A percentile compares a stretch with the other conserved stretches of the same genome.
phyloP scores from a whole-genome alignment of 257 asterid genomes.

The Euphrasia confusa region DNA sequence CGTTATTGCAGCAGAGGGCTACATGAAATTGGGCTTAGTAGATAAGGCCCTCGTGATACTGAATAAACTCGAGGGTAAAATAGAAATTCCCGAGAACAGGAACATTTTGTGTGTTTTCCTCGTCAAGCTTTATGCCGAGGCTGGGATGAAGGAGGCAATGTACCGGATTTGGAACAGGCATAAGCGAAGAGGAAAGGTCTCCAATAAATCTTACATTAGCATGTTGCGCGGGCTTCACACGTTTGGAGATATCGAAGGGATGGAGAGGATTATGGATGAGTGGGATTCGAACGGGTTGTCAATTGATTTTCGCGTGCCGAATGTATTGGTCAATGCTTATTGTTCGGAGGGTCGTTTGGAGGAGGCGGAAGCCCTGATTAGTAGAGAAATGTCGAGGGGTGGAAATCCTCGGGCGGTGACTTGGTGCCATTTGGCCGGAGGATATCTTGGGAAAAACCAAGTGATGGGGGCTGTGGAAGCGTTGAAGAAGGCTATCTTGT shows the following conservation, averaged over 20 bases:
- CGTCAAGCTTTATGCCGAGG: conserved; percentile 43
- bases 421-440: conserved; percentile 58
- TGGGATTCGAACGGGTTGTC: conserved; percentile 49
- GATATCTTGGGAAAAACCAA: conserved; percentile 35
- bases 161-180: conserved; percentile 43
- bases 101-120: conserved; percentile 28
- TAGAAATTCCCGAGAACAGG: conserved; percentile 18
- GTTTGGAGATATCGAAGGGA: conserved; percentile 45
- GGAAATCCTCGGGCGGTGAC: conserved; percentile 39
- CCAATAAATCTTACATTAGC: conserved; percentile 46
- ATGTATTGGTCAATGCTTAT: conserved; percentile 52
- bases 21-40: conserved; percentile 41
- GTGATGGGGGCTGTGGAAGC: conserved; percentile 40
- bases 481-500: conserved; percentile 51
- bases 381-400: conserved; percentile 39
- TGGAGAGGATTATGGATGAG: conserved; percentile 49
- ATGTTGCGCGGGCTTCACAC: conserved; percentile 52
- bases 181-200: conserved; percentile 34
- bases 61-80: conserved; percentile 39
- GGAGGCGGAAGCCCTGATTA: conserved; percentile 48
- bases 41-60: conserved; percentile 43
- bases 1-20: conserved; percentile 41
- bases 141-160: conserved; percentile 47
- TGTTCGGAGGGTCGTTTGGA: conserved; percentile 41
- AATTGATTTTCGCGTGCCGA: conserved; percentile 56